Evolutionary conservation across 1,284 basidiomycete genomes (phyloP).

Genomic region (Ceratobasidium sp.): DNA sequence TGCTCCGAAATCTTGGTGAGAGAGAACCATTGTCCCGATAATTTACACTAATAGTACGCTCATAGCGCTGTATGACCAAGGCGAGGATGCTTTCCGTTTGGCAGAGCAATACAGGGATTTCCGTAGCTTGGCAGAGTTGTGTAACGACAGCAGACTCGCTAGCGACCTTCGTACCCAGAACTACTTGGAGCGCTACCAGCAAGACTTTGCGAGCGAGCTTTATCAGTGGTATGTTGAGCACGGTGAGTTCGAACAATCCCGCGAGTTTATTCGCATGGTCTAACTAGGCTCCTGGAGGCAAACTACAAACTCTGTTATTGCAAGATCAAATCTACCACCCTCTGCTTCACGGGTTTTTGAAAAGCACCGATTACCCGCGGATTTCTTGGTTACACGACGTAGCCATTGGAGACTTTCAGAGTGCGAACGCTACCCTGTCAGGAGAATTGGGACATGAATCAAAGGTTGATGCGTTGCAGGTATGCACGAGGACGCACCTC

Average conservation of each 20-base stretch:
- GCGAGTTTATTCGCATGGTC: neutral
- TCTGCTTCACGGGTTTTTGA: conserved; percentile 80
- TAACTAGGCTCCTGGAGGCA: conserved; percentile 56
- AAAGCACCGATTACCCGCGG: conserved; percentile 63
- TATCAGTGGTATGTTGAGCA: conserved; percentile 88
- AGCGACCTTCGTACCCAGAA: conserved; percentile 64
- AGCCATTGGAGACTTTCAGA: conserved; percentile 68
- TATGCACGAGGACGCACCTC: conserved; percentile 50
- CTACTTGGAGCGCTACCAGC: conserved; percentile 83
- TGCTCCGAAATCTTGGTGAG: conserved; percentile 79
- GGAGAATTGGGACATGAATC: conserved; percentile 63
- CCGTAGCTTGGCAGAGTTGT: conserved; percentile 79
- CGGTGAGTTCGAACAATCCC: conserved; percentile 54
- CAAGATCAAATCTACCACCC: conserved; percentile 67
- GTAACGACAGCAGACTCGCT: conserved; percentile 68
- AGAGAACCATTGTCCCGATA: conserved; percentile 29
- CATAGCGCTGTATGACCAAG: conserved; percentile 69
- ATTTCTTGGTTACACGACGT: conserved; percentile 93
- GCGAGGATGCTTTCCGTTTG: conserved; percentile 74
- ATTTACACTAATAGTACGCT: conserved; percentile 8
- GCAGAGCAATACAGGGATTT: conserved; percentile 89
- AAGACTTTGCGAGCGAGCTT: conserved; percentile 85
- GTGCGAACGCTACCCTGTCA: conserved; percentile 70
- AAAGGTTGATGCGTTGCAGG: conserved; percentile 75
- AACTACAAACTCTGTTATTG: conserved; percentile 75